A percentile compares a stretch with the other conserved stretches of the same genome.
phyloP scores from a whole-genome alignment of 768 basidiomycete species.

The Jaapia argillacea region DNA sequence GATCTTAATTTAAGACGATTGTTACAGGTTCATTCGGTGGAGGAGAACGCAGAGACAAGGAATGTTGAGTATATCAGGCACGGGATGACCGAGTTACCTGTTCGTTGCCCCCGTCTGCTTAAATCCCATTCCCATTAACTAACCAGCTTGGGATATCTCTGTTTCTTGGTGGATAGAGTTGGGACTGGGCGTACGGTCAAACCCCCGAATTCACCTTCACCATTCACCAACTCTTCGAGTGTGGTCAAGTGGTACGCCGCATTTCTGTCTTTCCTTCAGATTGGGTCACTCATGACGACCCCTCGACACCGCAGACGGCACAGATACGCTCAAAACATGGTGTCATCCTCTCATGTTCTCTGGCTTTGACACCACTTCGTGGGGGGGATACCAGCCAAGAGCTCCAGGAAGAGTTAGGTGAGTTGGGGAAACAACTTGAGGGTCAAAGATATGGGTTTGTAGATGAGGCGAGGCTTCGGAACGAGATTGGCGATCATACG shows the following conservation, averaged over 20 bases:
- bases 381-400: conserved; percentile 4
- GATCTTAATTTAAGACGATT: too few species aligned
- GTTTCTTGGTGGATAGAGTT: conserved; percentile 42
- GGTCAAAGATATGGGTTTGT: conserved; percentile 31
- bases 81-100: conserved; percentile 68
- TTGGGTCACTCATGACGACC: neutral
- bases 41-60: conserved; percentile 34
- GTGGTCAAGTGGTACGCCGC: conserved; percentile 30
- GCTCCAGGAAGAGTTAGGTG: conserved; percentile 12
- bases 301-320: conserved; percentile 24
- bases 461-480: too few species aligned
- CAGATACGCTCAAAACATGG: conserved; percentile 58
- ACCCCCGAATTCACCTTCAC: conserved; percentile 87
- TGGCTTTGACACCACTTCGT: conserved; percentile 20
- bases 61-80: conserved; percentile 49
- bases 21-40: conserved; percentile 20
- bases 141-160: neutral
- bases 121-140: neutral
- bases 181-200: conserved; percentile 92
- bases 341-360: conserved; percentile 38
- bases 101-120: conserved; percentile 20
- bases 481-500: too few species aligned
- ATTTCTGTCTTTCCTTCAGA: neutral
- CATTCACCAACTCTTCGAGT: conserved; percentile 24
- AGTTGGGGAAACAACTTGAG: conserved; percentile 17